Base-by-base conservation (phyloP, 169 alveolate species). In the Plasmodium falciparum region DNA sequence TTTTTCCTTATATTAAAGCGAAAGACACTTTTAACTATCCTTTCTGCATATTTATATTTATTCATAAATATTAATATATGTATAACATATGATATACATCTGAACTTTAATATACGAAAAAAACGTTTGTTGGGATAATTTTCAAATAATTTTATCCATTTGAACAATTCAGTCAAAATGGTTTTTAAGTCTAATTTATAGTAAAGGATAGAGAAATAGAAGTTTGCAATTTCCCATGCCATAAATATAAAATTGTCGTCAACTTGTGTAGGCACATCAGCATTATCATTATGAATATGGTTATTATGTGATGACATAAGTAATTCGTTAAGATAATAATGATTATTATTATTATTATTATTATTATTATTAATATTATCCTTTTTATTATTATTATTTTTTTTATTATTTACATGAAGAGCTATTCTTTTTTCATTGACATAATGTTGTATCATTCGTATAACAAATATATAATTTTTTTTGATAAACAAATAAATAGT, bases 151-250 rank as follows among this genome's bases (percentile, higher is more conserved):
- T 56, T 12, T 3, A 83, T 43, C 91, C 91, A 83, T 26, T 83
- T 83, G 33, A 62, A 33, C 15, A 83, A 11, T 69, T 83, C 91
- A 5, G 22, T 49, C 65, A 83, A 29, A 11, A 83, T 83, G 9
- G n/a, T 73, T 61, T 58, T 83, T 50, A 83, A 15, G 50, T 83
- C 85, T 54, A 83, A 29, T 47, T 83, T 83, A 67, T 67, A 83
- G 59, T 83, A 83, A 9, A 83, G 69, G 20, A 83, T 83, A 59
- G 56, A 83, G 59, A 83, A 83, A 45, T 83, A 83, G 67, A 83
- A 83, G 20, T 83, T 83, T 2, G 91, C 91, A 15, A 83, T 83
- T 47, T 83, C 91, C 91, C 91, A 83, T 8, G 85, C 83, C 49
- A 70, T 83, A n/a, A 69, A 56, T 11, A 83, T 15, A 69, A 69